Base-by-base conservation (phyloP, 2,329 filamentous ascomycete species). In the Clonostachys rhizophaga region DNA sequence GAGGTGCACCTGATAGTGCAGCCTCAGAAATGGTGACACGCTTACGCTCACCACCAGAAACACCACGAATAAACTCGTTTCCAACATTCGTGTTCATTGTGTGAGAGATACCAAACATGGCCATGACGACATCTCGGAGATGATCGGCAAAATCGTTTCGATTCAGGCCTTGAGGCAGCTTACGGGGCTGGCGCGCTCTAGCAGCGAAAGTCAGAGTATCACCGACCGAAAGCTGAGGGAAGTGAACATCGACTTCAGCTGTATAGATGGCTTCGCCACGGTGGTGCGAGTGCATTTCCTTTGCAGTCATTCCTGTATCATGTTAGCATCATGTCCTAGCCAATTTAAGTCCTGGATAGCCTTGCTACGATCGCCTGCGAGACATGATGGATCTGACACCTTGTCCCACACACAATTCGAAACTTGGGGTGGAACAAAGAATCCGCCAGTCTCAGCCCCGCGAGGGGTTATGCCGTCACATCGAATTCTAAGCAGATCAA, bases 261-360 rank as follows among this genome's bases (percentile, higher is more conserved):
- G 87, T 91, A 68, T 94, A 94, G 62, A 94, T 91, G 51, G 87
- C 87, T 67, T 95, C 89, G 54, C 89, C 89, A 30, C 87, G 84
- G 69, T 92, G 91, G 51, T 79, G 74, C 11, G 79, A 81, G 67
- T 87, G 81, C 87, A 94, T 92, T 60, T 89, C 79, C 58, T 87
- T 69, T 47, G 87, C 77, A 4, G 79, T 71, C 57, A 89, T 76
- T 54, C 84, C 81, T 76, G 50, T 49, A 36, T 24, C 13, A 10
- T 30, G 24, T 30, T 30, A 30, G 24, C 24, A 30, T 10, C 24
- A 6, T 30, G 18, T 45, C 35, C 47, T 53, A 45, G 53, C 45
- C 47, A 43, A 42, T 43, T 35, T 33, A 40, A 39, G 30, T 11
- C 13, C 42, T 13, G 3, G 33, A 35, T 17, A n/a, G 39, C 14